Base-by-base conservation (phyloP, 2,329 filamentous ascomycete species). In the Rhinocladiella similis region DNA sequence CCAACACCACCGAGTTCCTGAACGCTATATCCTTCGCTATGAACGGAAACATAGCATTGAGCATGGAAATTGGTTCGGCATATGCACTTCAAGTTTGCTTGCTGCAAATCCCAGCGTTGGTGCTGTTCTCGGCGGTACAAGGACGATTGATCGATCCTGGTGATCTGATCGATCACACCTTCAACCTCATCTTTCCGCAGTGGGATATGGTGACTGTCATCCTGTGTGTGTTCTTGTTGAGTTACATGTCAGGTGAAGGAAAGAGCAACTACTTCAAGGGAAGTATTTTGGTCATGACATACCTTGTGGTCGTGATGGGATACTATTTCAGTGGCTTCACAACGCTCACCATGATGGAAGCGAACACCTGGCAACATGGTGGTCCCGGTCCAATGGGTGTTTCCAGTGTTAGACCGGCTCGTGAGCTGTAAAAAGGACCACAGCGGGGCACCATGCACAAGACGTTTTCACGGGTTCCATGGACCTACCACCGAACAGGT, bases 201-300 rank as follows among this genome's bases (percentile, higher is more conserved):
- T 99, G 93, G 93, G 94, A 99, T 72, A 95, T 99, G 90, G 87
- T 97, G 12, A 96, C 90, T 0, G 91, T 97, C 14, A 96, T 97
- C 57, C 71, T 99, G 14, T 97, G 93, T 68, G 91, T 99, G 16
- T 96, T 99, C 77, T 77, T 99, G 54, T 84, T 99, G 63, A 96
- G 91, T 68, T 96, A 97, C 78, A 93, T 99, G 80, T 96, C 97
- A 67, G 90, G 93, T 50, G 94, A 99, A 75, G 94, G 94, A 39
- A 99, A 99, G 84, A 97, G 92, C 79, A 99, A 99, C 74, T 99
- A 99, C 75, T 99, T 99, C 84, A 99, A 99, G 78, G 94, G 94
- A 50, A 96, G 90, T 63, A 97, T 97, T 65, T 80, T 99, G 50
- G 85, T 97, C 62, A 78, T 99, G 49, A 94, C 90, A 33, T 99